Evolutionary conservation across 495 filamentous ascomycete species (phyloP).

Genomic region (Neurospora sp.): DNA sequence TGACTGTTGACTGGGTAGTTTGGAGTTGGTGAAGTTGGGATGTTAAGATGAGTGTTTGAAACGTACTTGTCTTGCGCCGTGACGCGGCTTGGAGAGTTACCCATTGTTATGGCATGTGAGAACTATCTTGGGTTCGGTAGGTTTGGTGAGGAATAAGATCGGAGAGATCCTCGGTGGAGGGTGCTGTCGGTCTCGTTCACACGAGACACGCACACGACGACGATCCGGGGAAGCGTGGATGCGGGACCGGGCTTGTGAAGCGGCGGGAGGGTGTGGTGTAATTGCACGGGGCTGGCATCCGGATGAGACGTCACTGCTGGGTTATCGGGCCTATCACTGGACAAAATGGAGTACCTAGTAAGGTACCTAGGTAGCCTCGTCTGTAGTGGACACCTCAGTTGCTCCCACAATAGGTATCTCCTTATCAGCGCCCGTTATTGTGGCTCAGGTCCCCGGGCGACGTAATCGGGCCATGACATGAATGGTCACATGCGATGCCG

Average conservation of each 20-base stretch:
- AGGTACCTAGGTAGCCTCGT: too few species aligned
- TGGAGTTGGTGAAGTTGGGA: background rate
- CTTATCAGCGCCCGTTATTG: background rate
- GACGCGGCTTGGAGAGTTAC: slow-evolving; percentile 33
- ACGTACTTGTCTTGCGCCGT: slow-evolving; percentile 38
- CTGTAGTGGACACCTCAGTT: background rate
- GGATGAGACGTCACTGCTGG: slow-evolving; percentile 5
- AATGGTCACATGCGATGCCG: slow-evolving; percentile 1
- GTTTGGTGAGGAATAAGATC: background rate
- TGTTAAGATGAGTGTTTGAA: background rate
- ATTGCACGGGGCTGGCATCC: background rate
- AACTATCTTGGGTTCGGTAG: background rate
- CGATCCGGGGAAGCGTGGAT: background rate
- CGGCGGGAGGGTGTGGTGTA: background rate
- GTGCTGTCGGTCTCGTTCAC: background rate
- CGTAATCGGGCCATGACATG: slow-evolving; percentile 3
- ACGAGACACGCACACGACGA: background rate
- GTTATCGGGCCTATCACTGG: background rate
- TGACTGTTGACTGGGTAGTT: background rate
- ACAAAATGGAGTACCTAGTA: background rate
- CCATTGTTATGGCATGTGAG: slow-evolving; percentile 24
- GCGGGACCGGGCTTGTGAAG: background rate
- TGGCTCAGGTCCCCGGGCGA: slow-evolving; percentile 4
- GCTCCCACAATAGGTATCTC: background rate
- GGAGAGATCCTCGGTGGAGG: background rate